Base-by-base conservation (phyloP, 805 yeast genomes). In the Kockiozyma suomiensis region DNA sequence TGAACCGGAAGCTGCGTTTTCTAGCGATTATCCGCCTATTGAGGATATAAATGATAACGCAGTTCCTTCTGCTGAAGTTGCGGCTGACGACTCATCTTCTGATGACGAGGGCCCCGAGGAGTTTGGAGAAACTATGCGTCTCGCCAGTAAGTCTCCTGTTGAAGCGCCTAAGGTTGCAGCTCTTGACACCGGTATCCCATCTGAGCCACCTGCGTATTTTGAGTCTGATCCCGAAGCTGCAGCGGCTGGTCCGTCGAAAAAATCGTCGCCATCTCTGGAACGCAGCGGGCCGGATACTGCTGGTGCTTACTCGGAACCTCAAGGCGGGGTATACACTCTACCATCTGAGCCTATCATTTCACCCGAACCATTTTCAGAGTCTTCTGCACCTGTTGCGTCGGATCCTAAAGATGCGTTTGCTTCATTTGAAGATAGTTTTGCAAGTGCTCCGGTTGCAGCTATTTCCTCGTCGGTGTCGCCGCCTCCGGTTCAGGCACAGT, bases 401-500 rank as follows among this genome's bases (percentile, higher is more conserved):
- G 35, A 21, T 26, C 70, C 73, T 5, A 37, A 49, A 15, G 61
- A 56, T 28, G 25, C 50, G 25, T 56, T 54, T 35, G 56, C 58
- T 1, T 35, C 50, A 4, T 50, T 53, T 28, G 58, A 56, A 25
- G 57, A 57, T 23, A 51, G 58, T 25, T 61, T 58, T 38, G 61
- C 62, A 15, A 26, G 52, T 12, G 61, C 61, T 40, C 54, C 60
- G 23, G 47, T 59, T 2, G 64, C 62, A 13, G 52, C 41, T 19
- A 61, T 42, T 5, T 33, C 57, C 10, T 30, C 49, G 30, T 19
- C 57, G 19, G 46, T 21, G 2, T 40, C 50, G 10, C 51, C 57
- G 33, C 26, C 52, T 37, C 41, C 62, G 13, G 25, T 40, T 23
- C 33, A 86, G 82, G 67, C 87, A 1, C 83, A 84, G 25, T 79